A percentile compares a stretch with the other conserved stretches of the same genome.
Evolutionary conservation across 768 basidiomycete genomes (phyloP).

Genomic region (Boletus rubroflammeus): DNA sequence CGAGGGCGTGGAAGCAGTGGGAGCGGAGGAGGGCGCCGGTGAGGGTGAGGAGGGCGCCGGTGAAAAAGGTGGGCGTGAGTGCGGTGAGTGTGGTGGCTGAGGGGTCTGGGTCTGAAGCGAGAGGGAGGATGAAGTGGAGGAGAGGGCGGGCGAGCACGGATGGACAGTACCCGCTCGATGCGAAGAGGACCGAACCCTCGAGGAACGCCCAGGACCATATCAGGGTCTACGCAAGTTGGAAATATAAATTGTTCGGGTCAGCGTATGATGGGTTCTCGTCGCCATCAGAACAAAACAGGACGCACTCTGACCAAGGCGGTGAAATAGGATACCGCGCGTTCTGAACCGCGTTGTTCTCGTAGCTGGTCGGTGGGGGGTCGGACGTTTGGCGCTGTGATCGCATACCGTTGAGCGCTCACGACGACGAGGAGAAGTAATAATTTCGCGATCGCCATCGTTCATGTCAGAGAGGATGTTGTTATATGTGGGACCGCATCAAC

Average conservation of each 20-base stretch:
- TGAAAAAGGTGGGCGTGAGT: conserved; percentile 10
- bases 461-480: not conserved
- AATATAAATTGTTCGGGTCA: not conserved
- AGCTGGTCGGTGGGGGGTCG: conserved; percentile 11
- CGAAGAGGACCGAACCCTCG: conserved; percentile 3
- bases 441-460: conserved; percentile 2
- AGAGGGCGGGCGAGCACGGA: not conserved
- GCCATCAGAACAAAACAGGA: not conserved
- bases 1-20: conserved; percentile 21
- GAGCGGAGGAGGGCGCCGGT: conserved; percentile 13
- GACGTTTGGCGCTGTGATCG: conserved; percentile 14
- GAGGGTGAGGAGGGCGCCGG: conserved; percentile 4
- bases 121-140: not conserved
- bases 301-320: not conserved
- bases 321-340: not conserved
- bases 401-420: not conserved
- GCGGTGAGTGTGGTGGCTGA: conserved; percentile 8
- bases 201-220: conserved; percentile 4
- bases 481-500: no score
- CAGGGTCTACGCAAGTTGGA: not conserved
- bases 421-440: conserved; percentile 4
- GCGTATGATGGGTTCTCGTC: not conserved
- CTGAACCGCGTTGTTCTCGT: conserved; percentile 8
- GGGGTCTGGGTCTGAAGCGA: no score
- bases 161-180: not conserved